phyloP scores from a whole-genome alignment of 2,329 filamentous ascomycete genomes.

The Juglanconis sp. region DNA sequence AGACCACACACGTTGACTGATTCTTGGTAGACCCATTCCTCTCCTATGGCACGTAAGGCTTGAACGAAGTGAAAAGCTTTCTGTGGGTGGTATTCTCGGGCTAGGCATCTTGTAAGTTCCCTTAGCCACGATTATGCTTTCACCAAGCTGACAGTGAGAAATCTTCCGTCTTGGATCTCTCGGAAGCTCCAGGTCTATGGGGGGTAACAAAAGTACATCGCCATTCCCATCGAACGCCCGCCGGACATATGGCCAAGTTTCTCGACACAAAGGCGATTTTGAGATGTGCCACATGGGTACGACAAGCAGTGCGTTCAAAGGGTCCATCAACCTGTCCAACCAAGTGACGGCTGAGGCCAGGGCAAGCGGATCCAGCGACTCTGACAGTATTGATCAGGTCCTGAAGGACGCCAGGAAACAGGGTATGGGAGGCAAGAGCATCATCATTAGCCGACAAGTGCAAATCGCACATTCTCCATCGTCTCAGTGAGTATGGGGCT shows the following conservation, averaged over 20 bases:
- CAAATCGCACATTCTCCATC: neutral
- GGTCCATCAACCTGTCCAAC: neutral
- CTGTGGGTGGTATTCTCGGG: conserved; percentile 14
- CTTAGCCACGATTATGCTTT: neutral
- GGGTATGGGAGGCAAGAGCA: neutral
- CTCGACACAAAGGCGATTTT: neutral
- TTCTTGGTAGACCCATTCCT: conserved; percentile 7
- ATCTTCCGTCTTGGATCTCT: conserved; percentile 14
- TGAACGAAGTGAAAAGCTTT: conserved; percentile 16
- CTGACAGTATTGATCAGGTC: conserved; percentile 12
- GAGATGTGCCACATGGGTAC: conserved; percentile 16
- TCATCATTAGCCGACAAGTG: conserved; percentile 14
- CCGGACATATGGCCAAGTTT: conserved; percentile 12
- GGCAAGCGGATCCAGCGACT: conserved; percentile 3
- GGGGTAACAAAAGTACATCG: neutral
- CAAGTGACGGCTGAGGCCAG: neutral
- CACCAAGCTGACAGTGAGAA: neutral
- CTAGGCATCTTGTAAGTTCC: conserved; percentile 15
- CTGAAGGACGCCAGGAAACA: conserved; percentile 6
- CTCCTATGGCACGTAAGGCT: conserved; percentile 15
- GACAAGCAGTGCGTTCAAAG: conserved; percentile 12
- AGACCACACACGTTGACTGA: neutral
- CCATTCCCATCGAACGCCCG: conserved; percentile 11
- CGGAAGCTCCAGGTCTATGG: conserved; percentile 7
- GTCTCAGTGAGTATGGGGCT: neutral